phyloP scores from a whole-genome alignment of 2,329 filamentous ascomycete species.

The Exophiala aquamarina region DNA sequence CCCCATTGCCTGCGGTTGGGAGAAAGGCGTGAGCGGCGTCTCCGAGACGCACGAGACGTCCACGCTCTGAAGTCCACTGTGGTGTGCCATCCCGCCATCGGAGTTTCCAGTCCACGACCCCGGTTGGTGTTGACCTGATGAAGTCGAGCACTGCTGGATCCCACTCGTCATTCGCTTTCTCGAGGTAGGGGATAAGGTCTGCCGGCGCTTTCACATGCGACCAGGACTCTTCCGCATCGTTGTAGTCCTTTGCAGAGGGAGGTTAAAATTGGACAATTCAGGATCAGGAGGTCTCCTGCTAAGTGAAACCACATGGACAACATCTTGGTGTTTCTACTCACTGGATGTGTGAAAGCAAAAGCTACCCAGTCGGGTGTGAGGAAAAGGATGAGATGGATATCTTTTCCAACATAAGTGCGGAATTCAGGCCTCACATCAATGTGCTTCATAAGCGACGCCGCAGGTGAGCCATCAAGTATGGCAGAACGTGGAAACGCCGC shows the following conservation, averaged over 20 bases:
- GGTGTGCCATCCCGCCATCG: conserved; percentile 5
- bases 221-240: conserved; percentile 6
- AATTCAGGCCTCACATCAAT: background rate
- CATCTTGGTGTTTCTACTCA: background rate
- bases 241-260: conserved; percentile 3
- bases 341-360: conserved; percentile 6
- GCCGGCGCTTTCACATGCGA: background rate
- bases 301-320: background rate
- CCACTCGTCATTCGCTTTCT: conserved; percentile 3
- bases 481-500: conserved; percentile 2
- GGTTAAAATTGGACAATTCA: background rate
- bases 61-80: conserved; percentile 7
- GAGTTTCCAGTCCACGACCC: conserved; percentile 10
- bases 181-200: background rate
- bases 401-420: conserved; percentile 3
- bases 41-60: conserved; percentile 47
- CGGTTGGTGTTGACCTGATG: background rate
- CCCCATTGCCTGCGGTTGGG: conserved; percentile 55
- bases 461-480: conserved; percentile 1
- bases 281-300: no score
- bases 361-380: conserved; percentile 5
- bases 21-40: conserved; percentile 56
- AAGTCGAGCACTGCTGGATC: conserved; percentile 9
- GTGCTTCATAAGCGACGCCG: background rate
- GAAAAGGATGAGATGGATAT: conserved; percentile 6